phyloP scores from a whole-genome alignment of 1,139 yeast species.

The Debaryomyces psychrophilus region DNA sequence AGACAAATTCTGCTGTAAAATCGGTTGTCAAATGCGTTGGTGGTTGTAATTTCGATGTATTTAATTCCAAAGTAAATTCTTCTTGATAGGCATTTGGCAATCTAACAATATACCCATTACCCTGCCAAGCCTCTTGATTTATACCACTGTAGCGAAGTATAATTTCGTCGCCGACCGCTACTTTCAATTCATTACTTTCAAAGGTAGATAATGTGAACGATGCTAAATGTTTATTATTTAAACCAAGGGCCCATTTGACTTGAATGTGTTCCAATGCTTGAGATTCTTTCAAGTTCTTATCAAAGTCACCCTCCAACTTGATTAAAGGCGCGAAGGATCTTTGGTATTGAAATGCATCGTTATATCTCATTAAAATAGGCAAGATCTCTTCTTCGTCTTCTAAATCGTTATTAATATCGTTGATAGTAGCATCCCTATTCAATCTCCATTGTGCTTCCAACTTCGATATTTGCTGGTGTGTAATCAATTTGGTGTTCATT shows the following conservation, averaged over 20 bases:
- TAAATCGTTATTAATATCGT: slow-evolving; percentile 49
- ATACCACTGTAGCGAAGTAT: slow-evolving; percentile 60
- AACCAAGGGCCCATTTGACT: slow-evolving; percentile 74
- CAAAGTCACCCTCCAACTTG: slow-evolving; percentile 79
- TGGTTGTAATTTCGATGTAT: slow-evolving; percentile 31
- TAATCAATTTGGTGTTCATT: slow-evolving; percentile 54
- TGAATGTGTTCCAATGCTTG: slow-evolving; percentile 76
- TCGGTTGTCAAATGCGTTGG: slow-evolving; percentile 69
- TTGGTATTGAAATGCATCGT: slow-evolving; percentile 86
- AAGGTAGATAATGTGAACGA: slow-evolving; percentile 69
- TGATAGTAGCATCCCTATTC: slow-evolving; percentile 67
- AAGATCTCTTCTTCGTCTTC: slow-evolving; percentile 62
- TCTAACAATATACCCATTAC: slow-evolving; percentile 70
- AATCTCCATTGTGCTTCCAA: slow-evolving; percentile 84
- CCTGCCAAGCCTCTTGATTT: slow-evolving; percentile 64
- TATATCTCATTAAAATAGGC: slow-evolving; percentile 76
- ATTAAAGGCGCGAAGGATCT: slow-evolving; percentile 84
- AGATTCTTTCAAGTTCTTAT: slow-evolving; percentile 72
- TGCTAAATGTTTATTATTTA: slow-evolving; percentile 68
- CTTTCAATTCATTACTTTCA: slow-evolving; percentile 67
- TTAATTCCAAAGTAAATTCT: slow-evolving; percentile 73
- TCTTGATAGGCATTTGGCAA: slow-evolving; percentile 72
- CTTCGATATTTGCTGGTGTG: slow-evolving; percentile 68
- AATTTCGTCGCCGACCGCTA: slow-evolving; percentile 89
- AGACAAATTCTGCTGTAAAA: slow-evolving; percentile 84